A percentile compares a stretch with the other conserved stretches of the same genome.
Conservation (phyloP, 1,284 basidiomycete genomes). For the Wolfiporia cocos region DNA sequence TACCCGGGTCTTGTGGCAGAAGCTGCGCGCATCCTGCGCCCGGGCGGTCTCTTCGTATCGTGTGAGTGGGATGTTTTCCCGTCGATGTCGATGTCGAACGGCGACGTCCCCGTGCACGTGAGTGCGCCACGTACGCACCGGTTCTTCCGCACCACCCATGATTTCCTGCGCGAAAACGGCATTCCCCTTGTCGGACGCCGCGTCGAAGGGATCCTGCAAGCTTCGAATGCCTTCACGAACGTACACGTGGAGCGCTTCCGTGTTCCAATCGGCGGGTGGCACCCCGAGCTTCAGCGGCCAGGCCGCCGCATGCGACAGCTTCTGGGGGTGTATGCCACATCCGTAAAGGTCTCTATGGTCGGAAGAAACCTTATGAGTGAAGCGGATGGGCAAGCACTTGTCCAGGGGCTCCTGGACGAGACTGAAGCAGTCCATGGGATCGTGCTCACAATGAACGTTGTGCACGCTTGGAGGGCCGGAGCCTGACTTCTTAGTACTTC, state of each 20-base stretch:
- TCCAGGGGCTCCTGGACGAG: no score
- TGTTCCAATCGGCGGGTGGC: slow-evolving; percentile 1
- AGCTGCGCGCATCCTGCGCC: slow-evolving; percentile 51
- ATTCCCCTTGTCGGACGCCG: slow-evolving; percentile 29
- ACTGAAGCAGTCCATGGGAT: no score
- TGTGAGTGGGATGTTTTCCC: slow-evolving; percentile 49
- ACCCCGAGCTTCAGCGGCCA: not conserved
- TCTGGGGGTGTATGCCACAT: no score
- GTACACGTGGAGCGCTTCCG: not conserved
- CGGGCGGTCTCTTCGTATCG: slow-evolving; percentile 59
- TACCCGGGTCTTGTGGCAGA: slow-evolving; percentile 48
- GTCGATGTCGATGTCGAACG: slow-evolving; percentile 32
- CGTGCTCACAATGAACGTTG: no score
- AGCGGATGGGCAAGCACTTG: no score
- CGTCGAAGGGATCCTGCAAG: slow-evolving; percentile 31
- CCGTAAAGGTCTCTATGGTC: no score
- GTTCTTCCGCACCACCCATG: slow-evolving; percentile 40
- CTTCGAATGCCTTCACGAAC: slow-evolving; percentile 30
- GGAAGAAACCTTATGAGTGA: no score
- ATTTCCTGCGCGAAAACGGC: slow-evolving; percentile 30
- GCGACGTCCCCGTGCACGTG: slow-evolving; percentile 25
- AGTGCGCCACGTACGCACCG: slow-evolving; percentile 12
- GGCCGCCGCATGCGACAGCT: no score
- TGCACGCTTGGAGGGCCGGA: no score
- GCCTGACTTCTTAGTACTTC: no score